These are phyloP conservation scores for Xerocomellus intermedius DNA, from an alignment of 768 basidiomycete species.

Conservation along the genomic window DNA sequence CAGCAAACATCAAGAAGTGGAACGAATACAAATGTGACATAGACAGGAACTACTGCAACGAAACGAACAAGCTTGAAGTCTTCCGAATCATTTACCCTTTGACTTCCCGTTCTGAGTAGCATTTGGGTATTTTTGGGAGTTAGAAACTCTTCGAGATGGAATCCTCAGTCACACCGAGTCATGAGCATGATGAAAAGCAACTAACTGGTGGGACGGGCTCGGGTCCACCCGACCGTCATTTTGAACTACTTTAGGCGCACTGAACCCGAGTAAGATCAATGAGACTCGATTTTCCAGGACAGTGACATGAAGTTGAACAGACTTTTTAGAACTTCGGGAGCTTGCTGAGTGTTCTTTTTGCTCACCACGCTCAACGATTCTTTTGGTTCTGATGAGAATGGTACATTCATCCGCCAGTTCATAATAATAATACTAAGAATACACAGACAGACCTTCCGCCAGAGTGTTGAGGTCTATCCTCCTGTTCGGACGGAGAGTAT, in stretches of 20 bases:
- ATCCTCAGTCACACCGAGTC: neutral
- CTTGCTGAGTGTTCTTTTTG: rapidly evolving
- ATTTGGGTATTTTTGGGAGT: neutral
- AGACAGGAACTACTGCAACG: neutral
- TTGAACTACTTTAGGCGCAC: neutral
- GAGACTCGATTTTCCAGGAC: neutral
- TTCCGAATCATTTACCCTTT: neutral
- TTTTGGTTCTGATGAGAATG: neutral
- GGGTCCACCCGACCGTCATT: neutral
- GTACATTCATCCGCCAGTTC: neutral
- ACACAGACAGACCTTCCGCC: neutral
- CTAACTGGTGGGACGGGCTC: neutral
- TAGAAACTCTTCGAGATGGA: neutral
- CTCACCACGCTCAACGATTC: constrained; percentile 10
- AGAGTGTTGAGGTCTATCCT: neutral
- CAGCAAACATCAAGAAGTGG: neutral
- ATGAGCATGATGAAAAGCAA: neutral
- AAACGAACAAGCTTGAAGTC: neutral
- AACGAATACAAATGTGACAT: neutral
- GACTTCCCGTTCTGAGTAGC: neutral
- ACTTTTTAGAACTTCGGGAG: neutral
- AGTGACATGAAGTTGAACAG: neutral
- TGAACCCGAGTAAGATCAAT: neutral
- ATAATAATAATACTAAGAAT: neutral
- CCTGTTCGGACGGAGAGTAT: neutral